Percentiles rank a stretch among this genome's conserved stretches.
Evolutionary conservation across 139 green algal genomes (phyloP).

Genomic region (Chlamydomonas asymmetrica): DNA sequence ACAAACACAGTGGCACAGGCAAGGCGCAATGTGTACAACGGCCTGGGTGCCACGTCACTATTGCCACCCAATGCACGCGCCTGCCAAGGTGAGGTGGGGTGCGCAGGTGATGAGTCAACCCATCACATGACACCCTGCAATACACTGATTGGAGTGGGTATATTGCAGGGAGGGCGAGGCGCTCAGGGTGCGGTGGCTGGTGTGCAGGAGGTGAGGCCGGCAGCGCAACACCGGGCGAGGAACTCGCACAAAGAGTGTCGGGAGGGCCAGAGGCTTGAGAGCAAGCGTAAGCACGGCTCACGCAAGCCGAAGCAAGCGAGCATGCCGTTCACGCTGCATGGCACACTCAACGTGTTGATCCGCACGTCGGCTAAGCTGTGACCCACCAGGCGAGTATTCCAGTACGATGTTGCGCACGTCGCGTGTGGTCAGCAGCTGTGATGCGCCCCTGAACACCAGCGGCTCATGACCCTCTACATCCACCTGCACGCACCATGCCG

Average conservation of each 20-base stretch:
- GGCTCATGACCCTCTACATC: slow-evolving; percentile 80
- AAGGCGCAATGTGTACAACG: no score
- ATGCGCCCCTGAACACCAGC: slow-evolving; percentile 24
- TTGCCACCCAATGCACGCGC: no score
- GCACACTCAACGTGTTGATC: background rate
- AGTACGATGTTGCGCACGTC: slow-evolving; percentile 51
- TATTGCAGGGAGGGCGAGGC: no score
- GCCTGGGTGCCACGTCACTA: no score
- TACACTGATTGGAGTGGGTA: no score
- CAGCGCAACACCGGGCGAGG: background rate
- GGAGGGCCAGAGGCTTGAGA: background rate
- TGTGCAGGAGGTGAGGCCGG: background rate
- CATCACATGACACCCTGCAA: no score
- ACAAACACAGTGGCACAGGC: no score
- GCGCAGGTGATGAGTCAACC: no score
- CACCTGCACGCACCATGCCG: slow-evolving; percentile 33
- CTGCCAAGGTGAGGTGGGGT: no score
- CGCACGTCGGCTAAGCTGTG: background rate
- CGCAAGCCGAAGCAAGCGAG: background rate
- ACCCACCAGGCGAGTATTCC: slow-evolving; percentile 63
- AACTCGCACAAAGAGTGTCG: background rate
- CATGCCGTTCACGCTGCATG: no score
- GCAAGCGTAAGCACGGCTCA: background rate
- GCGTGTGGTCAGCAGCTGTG: background rate
- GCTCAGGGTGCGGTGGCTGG: background rate